Conservation (phyloP, 2,329 filamentous ascomycete species). For the Stagonosporopsis chrysanthemi region DNA sequence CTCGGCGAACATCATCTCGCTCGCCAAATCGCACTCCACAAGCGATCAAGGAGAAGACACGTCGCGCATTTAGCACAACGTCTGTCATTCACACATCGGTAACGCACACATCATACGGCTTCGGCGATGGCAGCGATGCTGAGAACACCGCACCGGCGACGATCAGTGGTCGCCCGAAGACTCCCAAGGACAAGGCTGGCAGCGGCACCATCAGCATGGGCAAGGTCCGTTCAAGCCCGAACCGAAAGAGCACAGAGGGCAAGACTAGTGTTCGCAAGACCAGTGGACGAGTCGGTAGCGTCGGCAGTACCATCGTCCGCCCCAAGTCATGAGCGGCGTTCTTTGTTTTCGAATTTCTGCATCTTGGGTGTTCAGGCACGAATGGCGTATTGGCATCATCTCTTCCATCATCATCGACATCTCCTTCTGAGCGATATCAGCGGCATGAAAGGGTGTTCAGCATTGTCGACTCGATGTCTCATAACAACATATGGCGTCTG, state of each 20-base stretch:
- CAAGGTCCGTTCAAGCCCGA: conserved; percentile 55
- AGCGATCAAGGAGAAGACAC: conserved; percentile 64
- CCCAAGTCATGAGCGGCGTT: conserved; percentile 37
- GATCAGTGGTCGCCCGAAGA: conserved; percentile 51
- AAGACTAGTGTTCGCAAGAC: conserved; percentile 60
- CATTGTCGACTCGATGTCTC: conserved; percentile 25
- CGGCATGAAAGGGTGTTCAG: conserved; percentile 20
- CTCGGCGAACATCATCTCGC: conserved; percentile 68
- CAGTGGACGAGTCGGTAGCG: conserved; percentile 59
- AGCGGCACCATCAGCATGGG: conserved; percentile 53
- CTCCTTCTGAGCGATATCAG: conserved; percentile 19
- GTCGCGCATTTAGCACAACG: conserved; percentile 77
- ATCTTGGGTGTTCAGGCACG: conserved; percentile 29
- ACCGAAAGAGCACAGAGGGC: conserved; percentile 56
- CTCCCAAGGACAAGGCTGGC: conserved; percentile 52
- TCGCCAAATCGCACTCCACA: conserved; percentile 67
- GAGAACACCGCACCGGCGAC: conserved; percentile 52
- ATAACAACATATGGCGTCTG: conserved; percentile 26
- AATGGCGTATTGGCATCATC: conserved; percentile 32
- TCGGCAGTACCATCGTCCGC: conserved; percentile 45
- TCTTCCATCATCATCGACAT: conserved; percentile 24
- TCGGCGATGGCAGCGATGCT: conserved; percentile 54
- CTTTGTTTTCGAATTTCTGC: conserved; percentile 16
- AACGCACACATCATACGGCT: conserved; percentile 45
- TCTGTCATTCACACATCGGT: conserved; percentile 58